Percentiles rank a stretch among this genome's conserved stretches.
Evolutionary conservation across 169 alveolate species (phyloP).

Genomic region (Theileria luwenshuni): DNA sequence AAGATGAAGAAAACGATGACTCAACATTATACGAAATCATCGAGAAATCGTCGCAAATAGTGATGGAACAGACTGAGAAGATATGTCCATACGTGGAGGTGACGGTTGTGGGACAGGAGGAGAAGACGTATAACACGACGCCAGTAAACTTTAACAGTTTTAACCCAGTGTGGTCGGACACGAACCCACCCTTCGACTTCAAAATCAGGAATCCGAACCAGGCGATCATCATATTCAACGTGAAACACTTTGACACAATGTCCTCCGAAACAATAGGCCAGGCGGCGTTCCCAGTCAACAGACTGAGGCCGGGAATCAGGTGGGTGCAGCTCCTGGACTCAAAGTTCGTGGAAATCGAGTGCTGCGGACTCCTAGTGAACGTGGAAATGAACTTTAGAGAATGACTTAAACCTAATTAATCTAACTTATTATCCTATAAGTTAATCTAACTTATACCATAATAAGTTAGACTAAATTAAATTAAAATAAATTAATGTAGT

Average conservation of each 20-base stretch:
- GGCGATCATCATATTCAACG: constrained; percentile 45
- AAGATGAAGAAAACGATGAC: neutral
- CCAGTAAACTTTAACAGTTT: constrained; percentile 52
- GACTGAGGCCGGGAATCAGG: constrained; percentile 79
- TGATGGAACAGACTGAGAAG: constrained; percentile 1
- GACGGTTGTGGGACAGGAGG: constrained; percentile 44
- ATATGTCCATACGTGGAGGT: constrained; percentile 67
- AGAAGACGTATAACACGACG: constrained; percentile 34
- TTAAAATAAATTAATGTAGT: too few species aligned
- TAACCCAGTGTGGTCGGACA: constrained; percentile 68
- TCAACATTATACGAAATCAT: constrained; percentile 16
- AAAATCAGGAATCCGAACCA: constrained; percentile 41
- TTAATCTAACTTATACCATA: too few species aligned
- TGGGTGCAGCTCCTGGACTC: constrained; percentile 84
- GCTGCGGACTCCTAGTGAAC: constrained; percentile 78
- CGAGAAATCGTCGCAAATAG: constrained; percentile 32
- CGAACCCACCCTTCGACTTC: constrained; percentile 56
- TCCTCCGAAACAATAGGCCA: constrained; percentile 54
- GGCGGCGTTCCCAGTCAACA: constrained; percentile 65
- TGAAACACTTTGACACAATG: constrained; percentile 57
- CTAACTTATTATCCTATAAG: too few species aligned
- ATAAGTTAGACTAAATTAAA: too few species aligned
- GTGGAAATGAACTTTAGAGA: constrained; percentile 40
- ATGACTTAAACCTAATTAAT: too few species aligned
- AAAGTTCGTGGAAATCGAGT: constrained; percentile 72